These are phyloP conservation scores for Talaromyces sp. DNA, from an alignment of 2,329 filamentous ascomycete genomes.

Conservation along the genomic window DNA sequence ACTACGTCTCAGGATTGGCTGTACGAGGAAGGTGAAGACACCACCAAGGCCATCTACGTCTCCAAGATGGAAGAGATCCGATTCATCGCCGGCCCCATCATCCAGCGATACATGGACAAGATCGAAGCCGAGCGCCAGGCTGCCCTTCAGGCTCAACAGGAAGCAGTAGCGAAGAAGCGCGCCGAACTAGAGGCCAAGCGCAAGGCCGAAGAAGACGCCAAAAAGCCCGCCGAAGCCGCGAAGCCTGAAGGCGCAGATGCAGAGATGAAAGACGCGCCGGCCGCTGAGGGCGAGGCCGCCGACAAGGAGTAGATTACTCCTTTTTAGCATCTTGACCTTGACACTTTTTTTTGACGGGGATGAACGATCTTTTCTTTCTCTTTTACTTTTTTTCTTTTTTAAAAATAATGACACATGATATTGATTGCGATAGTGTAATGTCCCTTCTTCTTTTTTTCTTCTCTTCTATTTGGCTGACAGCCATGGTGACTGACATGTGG, in stretches of 20 bases:
- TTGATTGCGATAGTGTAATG: neutral
- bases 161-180: constrained; percentile 57
- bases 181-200: constrained; percentile 69
- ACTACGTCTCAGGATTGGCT: constrained; percentile 79
- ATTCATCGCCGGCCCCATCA: constrained; percentile 81
- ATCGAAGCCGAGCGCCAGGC: constrained; percentile 79
- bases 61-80: constrained; percentile 96
- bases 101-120: constrained; percentile 94
- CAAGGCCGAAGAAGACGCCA: constrained; percentile 66
- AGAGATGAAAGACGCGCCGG: constrained; percentile 59
- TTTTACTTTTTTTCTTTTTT: neutral
- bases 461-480: neutral
- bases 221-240: constrained; percentile 45
- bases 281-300: constrained; percentile 32
- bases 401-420: constrained; percentile 3
- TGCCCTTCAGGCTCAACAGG: constrained; percentile 62
- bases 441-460: neutral
- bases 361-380: neutral
- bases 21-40: constrained; percentile 94
- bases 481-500: neutral
- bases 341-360: neutral
- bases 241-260: constrained; percentile 35
- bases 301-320: neutral
- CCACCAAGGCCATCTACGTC: constrained; percentile 87
- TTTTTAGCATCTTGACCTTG: no score